phyloP scores from a whole-genome alignment of 805 yeast genomes.

The Cyberlindnera maclurae region DNA sequence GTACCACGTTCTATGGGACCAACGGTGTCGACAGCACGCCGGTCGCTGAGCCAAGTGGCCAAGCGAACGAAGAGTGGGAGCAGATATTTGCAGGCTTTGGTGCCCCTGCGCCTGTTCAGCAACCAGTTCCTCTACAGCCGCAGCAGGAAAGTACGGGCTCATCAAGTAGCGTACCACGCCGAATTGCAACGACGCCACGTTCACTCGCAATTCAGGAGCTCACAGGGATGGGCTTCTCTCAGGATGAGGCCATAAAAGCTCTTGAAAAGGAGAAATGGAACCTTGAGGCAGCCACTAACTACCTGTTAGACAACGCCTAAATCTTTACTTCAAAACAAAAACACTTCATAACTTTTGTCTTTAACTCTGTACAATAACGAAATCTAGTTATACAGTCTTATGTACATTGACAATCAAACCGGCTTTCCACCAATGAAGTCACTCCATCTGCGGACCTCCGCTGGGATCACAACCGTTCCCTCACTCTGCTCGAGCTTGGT shows the following conservation, averaged over 20 bases:
- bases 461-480: conserved; percentile 54
- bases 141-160: not conserved
- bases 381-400: not conserved
- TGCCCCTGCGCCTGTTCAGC: conserved; percentile 28
- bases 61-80: conserved; percentile 78
- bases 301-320: conserved; percentile 60
- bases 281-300: conserved; percentile 82
- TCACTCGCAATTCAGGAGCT: conserved; percentile 66
- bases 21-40: not conserved
- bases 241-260: conserved; percentile 59
- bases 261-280: conserved; percentile 65
- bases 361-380: not conserved
- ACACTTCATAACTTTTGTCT: too few relatives aligned
- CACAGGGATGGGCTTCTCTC: conserved; percentile 83
- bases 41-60: not conserved
- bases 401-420: conserved; percentile 29
- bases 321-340: not conserved
- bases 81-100: conserved; percentile 88
- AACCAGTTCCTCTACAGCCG: conserved; percentile 6
- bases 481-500: conserved; percentile 44
- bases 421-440: conserved; percentile 94
- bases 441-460: conserved; percentile 93
- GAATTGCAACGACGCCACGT: conserved; percentile 38
- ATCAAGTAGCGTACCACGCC: conserved; percentile 14
- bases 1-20: conserved; percentile 19